Conservation (phyloP, 2,329 filamentous ascomycete species). For the Rutstroemia sp. region DNA sequence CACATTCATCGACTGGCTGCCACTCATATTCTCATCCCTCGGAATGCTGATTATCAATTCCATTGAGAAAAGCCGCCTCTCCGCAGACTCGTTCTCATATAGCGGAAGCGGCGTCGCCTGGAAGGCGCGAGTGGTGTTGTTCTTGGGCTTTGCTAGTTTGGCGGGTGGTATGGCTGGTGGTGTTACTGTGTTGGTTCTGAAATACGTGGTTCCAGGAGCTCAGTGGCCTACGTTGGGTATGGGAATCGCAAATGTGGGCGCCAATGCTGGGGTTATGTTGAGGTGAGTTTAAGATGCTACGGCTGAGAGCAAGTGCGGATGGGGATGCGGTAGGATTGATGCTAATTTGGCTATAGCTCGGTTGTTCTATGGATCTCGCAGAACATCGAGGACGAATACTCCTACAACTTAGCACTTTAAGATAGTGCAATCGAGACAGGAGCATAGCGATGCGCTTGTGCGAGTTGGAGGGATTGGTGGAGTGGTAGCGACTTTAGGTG, state of each 20-base stretch:
- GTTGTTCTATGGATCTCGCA: constrained; percentile 62
- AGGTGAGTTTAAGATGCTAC: constrained; percentile 36
- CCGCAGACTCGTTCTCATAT: constrained; percentile 56
- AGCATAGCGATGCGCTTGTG: neutral
- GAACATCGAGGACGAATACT: constrained; percentile 68
- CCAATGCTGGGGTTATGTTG: constrained; percentile 55
- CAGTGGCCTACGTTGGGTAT: constrained; percentile 54
- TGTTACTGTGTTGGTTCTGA: constrained; percentile 61
- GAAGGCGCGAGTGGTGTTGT: constrained; percentile 62
- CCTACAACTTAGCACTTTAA: constrained; percentile 57
- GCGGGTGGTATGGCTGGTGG: constrained; percentile 63
- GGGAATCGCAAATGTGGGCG: constrained; percentile 60
- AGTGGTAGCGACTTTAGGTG: neutral
- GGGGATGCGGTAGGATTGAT: neutral
- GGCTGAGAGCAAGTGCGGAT: neutral
- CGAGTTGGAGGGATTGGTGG: neutral
- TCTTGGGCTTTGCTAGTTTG: constrained; percentile 57
- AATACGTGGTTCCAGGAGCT: constrained; percentile 52
- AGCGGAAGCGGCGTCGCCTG: constrained; percentile 56
- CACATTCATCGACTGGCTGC: constrained; percentile 63
- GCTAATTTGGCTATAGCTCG: constrained; percentile 36
- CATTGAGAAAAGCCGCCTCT: constrained; percentile 59
- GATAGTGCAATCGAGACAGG: neutral
- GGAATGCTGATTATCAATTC: constrained; percentile 68
- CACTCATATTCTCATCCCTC: constrained; percentile 57